Conservation (phyloP, 2,329 filamentous ascomycete species). For the Coleophoma eucalyptorum region DNA sequence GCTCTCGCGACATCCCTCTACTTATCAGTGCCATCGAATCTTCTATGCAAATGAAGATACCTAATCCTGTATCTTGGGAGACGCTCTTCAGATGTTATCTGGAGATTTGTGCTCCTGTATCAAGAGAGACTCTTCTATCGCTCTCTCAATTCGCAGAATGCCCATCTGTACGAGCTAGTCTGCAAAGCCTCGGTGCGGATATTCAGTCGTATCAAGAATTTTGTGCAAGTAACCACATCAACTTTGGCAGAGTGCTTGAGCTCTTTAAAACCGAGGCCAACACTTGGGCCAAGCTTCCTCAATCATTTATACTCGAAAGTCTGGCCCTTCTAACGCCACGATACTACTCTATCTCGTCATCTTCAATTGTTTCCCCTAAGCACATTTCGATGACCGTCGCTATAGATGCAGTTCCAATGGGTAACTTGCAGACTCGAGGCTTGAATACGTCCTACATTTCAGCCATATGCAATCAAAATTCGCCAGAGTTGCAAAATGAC, state of each 20-base stretch:
- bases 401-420: slow-evolving; percentile 18
- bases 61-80: slow-evolving; percentile 14
- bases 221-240: not conserved
- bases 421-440: not conserved
- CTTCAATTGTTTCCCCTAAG: slow-evolving; percentile 37
- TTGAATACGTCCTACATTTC: not conserved
- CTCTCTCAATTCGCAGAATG: slow-evolving; percentile 34
- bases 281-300: slow-evolving; percentile 21
- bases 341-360: slow-evolving; percentile 59
- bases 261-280: slow-evolving; percentile 21
- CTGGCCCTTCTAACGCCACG: slow-evolving; percentile 53
- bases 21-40: not conserved
- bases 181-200: not conserved
- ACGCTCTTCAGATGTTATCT: slow-evolving; percentile 38
- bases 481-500: not conserved
- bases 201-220: slow-evolving; percentile 1
- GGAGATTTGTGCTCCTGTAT: slow-evolving; percentile 36
- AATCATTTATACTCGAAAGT: slow-evolving; percentile 51
- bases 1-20: slow-evolving; percentile 1
- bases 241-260: slow-evolving; percentile 5
- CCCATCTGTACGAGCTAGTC: slow-evolving; percentile 9
- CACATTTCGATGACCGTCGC: slow-evolving; percentile 35
- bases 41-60: not conserved
- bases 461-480: not conserved
- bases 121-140: slow-evolving; percentile 30